phyloP scores from a whole-genome alignment of 768 basidiomycete genomes.

The Podaxis sp. region DNA sequence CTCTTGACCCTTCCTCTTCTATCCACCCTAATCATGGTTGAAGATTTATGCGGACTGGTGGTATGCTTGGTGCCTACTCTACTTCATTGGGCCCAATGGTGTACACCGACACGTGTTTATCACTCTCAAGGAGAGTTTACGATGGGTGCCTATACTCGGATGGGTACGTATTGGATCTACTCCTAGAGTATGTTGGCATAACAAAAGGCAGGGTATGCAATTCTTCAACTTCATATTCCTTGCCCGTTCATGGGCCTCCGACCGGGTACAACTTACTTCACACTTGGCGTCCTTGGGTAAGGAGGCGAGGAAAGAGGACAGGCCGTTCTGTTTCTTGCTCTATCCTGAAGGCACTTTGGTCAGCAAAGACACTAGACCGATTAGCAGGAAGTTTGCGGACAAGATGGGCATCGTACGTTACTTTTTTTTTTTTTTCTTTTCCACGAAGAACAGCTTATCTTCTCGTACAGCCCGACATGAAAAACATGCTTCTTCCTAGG shows the following conservation, averaged over 20 bases:
- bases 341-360: conserved; percentile 98
- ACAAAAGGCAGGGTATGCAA: conserved; percentile 74
- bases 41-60: conserved; percentile 81
- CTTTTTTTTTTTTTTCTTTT: neutral
- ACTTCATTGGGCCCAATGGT: conserved; percentile 58
- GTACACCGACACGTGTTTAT: conserved; percentile 79
- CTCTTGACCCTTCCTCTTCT: neutral
- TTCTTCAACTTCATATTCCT: conserved; percentile 94
- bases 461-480: conserved; percentile 63
- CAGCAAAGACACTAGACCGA: conserved; percentile 78
- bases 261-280: conserved; percentile 60
- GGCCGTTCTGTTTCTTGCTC: conserved; percentile 76
- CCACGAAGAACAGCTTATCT: neutral
- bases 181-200: conserved; percentile 1
- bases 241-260: conserved; percentile 86
- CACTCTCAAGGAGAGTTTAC: conserved; percentile 87
- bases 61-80: conserved; percentile 84
- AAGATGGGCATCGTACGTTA: conserved; percentile 83
- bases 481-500: conserved; percentile 80
- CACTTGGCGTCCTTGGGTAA: conserved; percentile 67
- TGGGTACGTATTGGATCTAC: conserved; percentile 52
- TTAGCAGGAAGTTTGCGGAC: conserved; percentile 84
- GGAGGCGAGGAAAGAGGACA: conserved; percentile 61
- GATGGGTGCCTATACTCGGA: conserved; percentile 79
- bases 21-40: neutral